Conservation (phyloP, 2,329 filamentous ascomycete species). For the Parascedosporium putredinis region DNA sequence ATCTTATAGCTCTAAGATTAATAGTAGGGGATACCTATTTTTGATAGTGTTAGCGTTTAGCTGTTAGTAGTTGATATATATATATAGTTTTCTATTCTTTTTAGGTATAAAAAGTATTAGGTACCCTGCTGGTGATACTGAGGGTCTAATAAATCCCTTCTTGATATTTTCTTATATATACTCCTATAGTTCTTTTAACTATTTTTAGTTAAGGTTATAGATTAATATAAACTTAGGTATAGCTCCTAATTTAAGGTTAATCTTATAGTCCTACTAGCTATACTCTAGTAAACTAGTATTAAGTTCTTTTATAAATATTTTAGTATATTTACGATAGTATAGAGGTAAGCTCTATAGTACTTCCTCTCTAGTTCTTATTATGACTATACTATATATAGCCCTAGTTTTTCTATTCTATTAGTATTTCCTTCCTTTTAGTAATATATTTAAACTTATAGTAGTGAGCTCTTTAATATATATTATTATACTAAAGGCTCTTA, state of each 20-base stretch:
- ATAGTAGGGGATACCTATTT: slow-evolving; percentile 7
- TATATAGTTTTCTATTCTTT: too few relatives aligned
- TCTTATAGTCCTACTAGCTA: not conserved
- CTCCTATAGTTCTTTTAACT: not conserved
- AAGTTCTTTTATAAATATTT: too few relatives aligned
- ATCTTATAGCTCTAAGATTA: slow-evolving; percentile 11
- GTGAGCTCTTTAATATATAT: too few relatives aligned
- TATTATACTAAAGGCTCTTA: too few relatives aligned
- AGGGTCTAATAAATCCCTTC: not conserved
- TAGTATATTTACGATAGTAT: not conserved
- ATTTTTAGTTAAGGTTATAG: not conserved
- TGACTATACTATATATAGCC: too few relatives aligned
- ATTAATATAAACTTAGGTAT: not conserved
- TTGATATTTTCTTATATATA: not conserved
- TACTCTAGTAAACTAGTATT: not conserved
- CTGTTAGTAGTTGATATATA: slow-evolving; percentile 8
- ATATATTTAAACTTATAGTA: too few relatives aligned
- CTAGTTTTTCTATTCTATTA: too few relatives aligned
- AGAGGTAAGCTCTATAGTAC: too few relatives aligned
- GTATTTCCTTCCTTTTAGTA: too few relatives aligned
- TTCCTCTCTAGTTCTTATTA: too few relatives aligned
- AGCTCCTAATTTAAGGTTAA: not conserved
- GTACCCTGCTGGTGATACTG: too few relatives aligned
- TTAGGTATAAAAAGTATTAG: too few relatives aligned
- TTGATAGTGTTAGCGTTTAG: slow-evolving; percentile 8